Percentiles rank a stretch among this genome's conserved stretches.
Evolutionary conservation across 169 alveolate species (phyloP).

Genomic region (Eimeria maxima): DNA sequence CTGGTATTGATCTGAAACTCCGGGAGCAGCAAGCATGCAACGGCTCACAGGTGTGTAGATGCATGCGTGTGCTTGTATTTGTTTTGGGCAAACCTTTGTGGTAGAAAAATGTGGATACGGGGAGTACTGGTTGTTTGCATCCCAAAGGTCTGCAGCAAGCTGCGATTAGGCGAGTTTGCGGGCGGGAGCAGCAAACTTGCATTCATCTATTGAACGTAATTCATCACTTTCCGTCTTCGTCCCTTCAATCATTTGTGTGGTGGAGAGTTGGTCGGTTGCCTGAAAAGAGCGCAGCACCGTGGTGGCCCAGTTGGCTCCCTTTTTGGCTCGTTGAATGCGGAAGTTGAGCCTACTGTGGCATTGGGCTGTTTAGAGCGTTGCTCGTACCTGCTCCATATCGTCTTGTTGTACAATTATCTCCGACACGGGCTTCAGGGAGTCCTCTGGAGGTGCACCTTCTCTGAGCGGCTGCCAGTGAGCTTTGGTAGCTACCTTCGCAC

Average conservation of each 20-base stretch:
- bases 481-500: not conserved
- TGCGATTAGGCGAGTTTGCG: not conserved
- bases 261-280: constrained; percentile 13
- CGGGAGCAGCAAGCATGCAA: not conserved
- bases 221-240: constrained; percentile 51
- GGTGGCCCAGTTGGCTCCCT: not conserved
- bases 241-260: constrained; percentile 40
- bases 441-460: not conserved
- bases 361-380: not conserved
- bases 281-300: not conserved
- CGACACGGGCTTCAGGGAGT: not conserved
- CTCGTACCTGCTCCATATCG: not conserved
- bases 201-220: constrained; percentile 57
- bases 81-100: not conserved
- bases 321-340: not conserved
- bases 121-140: not conserved
- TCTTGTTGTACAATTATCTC: not conserved
- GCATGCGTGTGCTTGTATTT: not conserved
- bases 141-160: not conserved
- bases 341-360: not conserved
- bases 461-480: not conserved
- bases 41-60: not conserved
- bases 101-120: not conserved
- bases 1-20: constrained; percentile 33
- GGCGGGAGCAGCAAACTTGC: constrained; percentile 24